phyloP scores from a whole-genome alignment of 139 green algal genomes.

The Micractinium sp. region DNA sequence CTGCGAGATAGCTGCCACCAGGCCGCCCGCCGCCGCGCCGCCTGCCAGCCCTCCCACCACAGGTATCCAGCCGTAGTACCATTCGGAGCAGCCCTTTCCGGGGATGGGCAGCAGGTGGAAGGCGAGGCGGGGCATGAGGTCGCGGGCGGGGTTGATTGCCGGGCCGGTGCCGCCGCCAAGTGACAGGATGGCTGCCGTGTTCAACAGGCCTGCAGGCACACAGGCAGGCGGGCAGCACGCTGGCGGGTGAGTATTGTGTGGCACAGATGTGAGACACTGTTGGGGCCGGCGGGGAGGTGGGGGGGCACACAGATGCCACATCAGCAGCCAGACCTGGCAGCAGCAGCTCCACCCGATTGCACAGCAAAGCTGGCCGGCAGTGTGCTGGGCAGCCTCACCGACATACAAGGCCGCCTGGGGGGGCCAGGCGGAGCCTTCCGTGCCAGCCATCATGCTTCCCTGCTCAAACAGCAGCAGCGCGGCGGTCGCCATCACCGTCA shows the following conservation, averaged over 20 bases:
- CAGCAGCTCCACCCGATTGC: no score
- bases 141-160: slow-evolving; percentile 64
- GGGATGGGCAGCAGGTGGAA: slow-evolving; percentile 67
- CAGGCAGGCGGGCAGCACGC: background rate
- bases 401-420: slow-evolving; percentile 3
- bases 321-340: no score
- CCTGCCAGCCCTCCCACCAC: background rate
- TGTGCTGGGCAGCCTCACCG: background rate
- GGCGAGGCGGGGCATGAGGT: slow-evolving; percentile 62
- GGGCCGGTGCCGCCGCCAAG: slow-evolving; percentile 39
- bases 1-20: background rate
- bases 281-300: background rate
- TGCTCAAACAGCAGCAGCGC: slow-evolving; percentile 22
- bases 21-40: slow-evolving; percentile 12
- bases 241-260: no score
- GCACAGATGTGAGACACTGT: no score
- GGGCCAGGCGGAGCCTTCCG: background rate
- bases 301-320: no score
- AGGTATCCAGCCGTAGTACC: slow-evolving; percentile 52
- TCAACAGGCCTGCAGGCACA: slow-evolving; percentile 14
- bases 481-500: slow-evolving; percentile 1
- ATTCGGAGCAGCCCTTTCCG: slow-evolving; percentile 55
- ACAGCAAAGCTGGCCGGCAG: background rate
- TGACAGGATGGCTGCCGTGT: background rate
- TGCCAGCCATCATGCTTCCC: background rate